Evolutionary conservation across 2,329 filamentous ascomycete genomes (phyloP).

Genomic region (Botryotinia calthae): DNA sequence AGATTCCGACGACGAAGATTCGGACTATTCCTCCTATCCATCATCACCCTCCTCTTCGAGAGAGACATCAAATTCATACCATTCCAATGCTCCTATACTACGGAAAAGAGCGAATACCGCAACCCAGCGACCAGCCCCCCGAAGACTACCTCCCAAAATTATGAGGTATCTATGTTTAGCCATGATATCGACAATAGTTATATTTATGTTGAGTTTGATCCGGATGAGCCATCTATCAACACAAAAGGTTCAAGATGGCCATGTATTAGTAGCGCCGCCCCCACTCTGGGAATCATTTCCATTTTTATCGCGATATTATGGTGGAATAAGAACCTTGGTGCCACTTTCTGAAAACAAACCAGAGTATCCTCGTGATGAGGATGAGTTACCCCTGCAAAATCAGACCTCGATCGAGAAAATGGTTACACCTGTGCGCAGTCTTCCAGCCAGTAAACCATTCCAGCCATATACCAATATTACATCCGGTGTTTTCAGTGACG

Average conservation of each 20-base stretch:
- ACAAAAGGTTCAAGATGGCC: slow-evolving; percentile 53
- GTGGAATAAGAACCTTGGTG: slow-evolving; percentile 73
- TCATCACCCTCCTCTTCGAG: slow-evolving; percentile 35
- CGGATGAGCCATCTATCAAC: slow-evolving; percentile 72
- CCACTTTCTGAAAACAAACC: slow-evolving; percentile 64
- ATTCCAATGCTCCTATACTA: slow-evolving; percentile 36
- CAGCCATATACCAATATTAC: slow-evolving; percentile 58
- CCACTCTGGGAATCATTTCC: slow-evolving; percentile 78
- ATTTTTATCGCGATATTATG: slow-evolving; percentile 86
- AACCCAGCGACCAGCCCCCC: slow-evolving; percentile 24
- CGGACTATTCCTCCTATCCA: slow-evolving; percentile 41
- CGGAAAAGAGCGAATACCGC: slow-evolving; percentile 29
- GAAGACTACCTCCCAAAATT: slow-evolving; percentile 63
- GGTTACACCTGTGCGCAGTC: slow-evolving; percentile 40
- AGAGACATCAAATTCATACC: slow-evolving; percentile 36
- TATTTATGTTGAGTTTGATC: slow-evolving; percentile 75
- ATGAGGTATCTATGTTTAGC: slow-evolving; percentile 75
- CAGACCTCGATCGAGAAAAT: slow-evolving; percentile 35
- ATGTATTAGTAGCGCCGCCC: slow-evolving; percentile 60
- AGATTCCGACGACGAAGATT: slow-evolving; percentile 48
- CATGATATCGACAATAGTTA: slow-evolving; percentile 64
- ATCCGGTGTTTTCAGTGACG: slow-evolving; percentile 48
- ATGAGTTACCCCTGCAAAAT: slow-evolving; percentile 52
- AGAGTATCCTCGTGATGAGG: slow-evolving; percentile 72
- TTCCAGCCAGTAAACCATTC: slow-evolving; percentile 56